Conservation (phyloP, 2,329 filamentous ascomycete species). For the Cladosporium sp. region DNA sequence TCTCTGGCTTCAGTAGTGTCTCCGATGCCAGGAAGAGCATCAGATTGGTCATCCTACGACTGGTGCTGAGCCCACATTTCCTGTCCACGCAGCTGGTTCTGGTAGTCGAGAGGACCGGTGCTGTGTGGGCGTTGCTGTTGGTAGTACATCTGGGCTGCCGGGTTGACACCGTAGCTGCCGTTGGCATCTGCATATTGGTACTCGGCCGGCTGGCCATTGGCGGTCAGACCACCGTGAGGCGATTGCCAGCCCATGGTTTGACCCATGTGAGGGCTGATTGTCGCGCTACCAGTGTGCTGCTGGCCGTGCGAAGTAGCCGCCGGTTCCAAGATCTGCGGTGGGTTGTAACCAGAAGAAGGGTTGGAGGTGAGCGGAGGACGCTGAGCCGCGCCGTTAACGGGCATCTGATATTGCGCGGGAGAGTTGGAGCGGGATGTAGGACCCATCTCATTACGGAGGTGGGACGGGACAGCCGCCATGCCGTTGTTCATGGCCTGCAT, state of each 20-base stretch:
- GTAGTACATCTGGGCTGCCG: constrained; percentile 74
- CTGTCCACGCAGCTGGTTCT: constrained; percentile 54
- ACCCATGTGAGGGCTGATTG: constrained; percentile 78
- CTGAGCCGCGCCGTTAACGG: constrained; percentile 47
- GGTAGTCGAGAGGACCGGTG: constrained; percentile 60
- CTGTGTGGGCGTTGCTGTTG: constrained; percentile 65
- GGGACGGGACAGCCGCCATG: constrained; percentile 60
- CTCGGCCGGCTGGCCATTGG: constrained; percentile 57
- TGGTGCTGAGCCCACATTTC: constrained; percentile 53
- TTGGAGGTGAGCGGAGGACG: constrained; percentile 74
- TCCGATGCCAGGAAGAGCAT: neutral
- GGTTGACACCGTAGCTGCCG: constrained; percentile 41
- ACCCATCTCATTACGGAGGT: constrained; percentile 72
- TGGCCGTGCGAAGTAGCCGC: constrained; percentile 70
- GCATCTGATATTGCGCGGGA: constrained; percentile 55
- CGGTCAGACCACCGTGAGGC: constrained; percentile 69
- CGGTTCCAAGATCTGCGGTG: constrained; percentile 76
- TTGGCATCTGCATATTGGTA: constrained; percentile 78
- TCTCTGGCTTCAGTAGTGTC: neutral
- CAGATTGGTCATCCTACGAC: constrained; percentile 12
- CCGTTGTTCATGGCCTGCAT: constrained; percentile 64
- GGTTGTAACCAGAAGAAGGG: constrained; percentile 67
- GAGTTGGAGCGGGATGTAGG: constrained; percentile 64
- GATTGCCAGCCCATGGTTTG: constrained; percentile 78
- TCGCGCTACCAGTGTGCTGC: constrained; percentile 68